Evolutionary conservation across 352 stramenopile species (phyloP), one percentile per base, ranked within the genome.

Genomic region (Phytophthora hibernalis): DNA sequence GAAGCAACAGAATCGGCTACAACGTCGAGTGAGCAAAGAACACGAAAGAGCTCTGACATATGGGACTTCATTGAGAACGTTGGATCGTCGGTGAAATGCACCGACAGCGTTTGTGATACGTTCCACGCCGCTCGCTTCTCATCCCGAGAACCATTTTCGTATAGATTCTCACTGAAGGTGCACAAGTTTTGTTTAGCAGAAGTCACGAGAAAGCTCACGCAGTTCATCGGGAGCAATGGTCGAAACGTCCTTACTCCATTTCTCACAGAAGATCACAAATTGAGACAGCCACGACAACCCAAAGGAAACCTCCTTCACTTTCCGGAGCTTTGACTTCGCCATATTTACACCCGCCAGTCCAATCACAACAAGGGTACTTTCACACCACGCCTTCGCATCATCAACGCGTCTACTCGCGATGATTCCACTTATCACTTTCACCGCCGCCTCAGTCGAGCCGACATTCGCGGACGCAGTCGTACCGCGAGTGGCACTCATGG

Each of bases 51-150:
- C n/a, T n/a, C n/a, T n/a, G n/a, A n/a, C n/a, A n/a, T n/a, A n/a
- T n/a, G n/a, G n/a, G n/a, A n/a, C n/a, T n/a, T n/a, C n/a, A n/a
- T n/a, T n/a, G n/a, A n/a, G n/a, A n/a, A n/a, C n/a, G n/a, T n/a
- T n/a, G n/a, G n/a, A n/a, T n/a, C n/a, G n/a, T n/a, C n/a, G n/a
- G n/a, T n/a, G 26, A 72, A 60, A 37, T 62, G 55, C 16, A 40
- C 49, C 10, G 64, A 67, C 21, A 72, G 35, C n/a, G 49, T 51
- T 21, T 61, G 56, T 3, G 55, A 55, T 15, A 72, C 43, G 45
- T 72, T 72, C 64, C 64, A 67, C 13, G 42, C 54, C 45, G 64
- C 55, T 57, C 21, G 42, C 43, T 72, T 72, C 49, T 72, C 64
- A 37, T 62, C n/a, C 43, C 65, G 47, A 26, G 56, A 72, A 18